phyloP scores from a whole-genome alignment of 257 asterid genomes.

The Thymus mandschuricus region DNA sequence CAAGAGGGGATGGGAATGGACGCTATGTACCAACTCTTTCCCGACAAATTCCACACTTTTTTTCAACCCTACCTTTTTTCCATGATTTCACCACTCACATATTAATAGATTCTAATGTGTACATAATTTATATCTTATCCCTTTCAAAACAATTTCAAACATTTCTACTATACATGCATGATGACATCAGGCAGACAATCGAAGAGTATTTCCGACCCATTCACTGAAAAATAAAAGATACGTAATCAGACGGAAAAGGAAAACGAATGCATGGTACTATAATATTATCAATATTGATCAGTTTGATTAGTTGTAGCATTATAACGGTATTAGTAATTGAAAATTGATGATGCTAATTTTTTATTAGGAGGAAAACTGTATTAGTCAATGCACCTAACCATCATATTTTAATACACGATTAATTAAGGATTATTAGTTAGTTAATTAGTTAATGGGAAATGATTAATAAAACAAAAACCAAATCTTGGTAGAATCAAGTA shows the following conservation, averaged over 20 bases:
- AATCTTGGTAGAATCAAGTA: not conserved
- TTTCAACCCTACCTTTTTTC: not conserved
- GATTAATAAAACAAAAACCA: not conserved
- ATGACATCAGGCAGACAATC: too few relatives aligned
- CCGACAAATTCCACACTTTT: not conserved
- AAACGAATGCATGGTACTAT: not conserved
- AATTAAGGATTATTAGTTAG: not conserved
- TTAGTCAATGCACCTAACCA: not conserved
- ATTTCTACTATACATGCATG: too few relatives aligned
- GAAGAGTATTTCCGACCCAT: too few relatives aligned
- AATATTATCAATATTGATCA: not conserved
- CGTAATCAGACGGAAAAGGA: not conserved
- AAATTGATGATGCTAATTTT: not conserved
- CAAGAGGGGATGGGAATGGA: not conserved
- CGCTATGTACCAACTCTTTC: not conserved
- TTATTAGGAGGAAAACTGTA: not conserved
- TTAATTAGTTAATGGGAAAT: slow-evolving; percentile 14
- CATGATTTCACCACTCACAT: not conserved
- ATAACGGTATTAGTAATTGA: not conserved
- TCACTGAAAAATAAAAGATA: too few relatives aligned
- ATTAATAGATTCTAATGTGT: too few relatives aligned
- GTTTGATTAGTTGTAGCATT: not conserved
- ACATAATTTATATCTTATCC: too few relatives aligned
- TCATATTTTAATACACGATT: not conserved
- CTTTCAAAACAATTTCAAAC: too few relatives aligned